These are phyloP conservation scores for Plectranthus barbatus DNA, from an alignment of 257 asterid genomes.

Conservation along the genomic window DNA sequence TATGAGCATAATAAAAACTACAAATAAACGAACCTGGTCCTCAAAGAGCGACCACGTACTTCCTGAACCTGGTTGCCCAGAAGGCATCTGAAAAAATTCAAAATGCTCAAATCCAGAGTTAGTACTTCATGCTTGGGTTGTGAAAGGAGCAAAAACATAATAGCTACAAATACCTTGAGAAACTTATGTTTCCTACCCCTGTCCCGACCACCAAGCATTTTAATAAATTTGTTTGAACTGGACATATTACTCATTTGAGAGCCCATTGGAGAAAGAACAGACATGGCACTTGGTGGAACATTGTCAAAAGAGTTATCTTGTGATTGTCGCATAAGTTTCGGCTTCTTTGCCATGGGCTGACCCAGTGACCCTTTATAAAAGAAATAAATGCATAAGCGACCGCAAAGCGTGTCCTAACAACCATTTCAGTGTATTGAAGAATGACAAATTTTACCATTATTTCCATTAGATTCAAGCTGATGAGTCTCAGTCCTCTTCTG, in stretches of 20 bases:
- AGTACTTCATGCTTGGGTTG: neutral
- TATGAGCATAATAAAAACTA: conserved; percentile 7
- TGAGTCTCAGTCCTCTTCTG: conserved; percentile 60
- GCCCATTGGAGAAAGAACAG: conserved; percentile 80
- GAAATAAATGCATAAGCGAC: conserved; percentile 12
- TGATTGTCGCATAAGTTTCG: conserved; percentile 61
- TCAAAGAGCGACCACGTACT: conserved; percentile 82
- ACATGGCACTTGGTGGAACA: conserved; percentile 44
- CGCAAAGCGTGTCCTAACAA: conserved; percentile 11
- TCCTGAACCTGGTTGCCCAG: conserved; percentile 67
- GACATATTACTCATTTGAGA: conserved; percentile 86
- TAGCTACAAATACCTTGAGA: conserved; percentile 73
- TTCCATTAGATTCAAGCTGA: conserved; percentile 65
- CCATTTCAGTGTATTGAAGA: conserved; percentile 1
- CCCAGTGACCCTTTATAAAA: conserved; percentile 65
- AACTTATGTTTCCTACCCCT: conserved; percentile 71
- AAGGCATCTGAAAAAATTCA: conserved; percentile 47
- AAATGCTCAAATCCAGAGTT: conserved; percentile 22
- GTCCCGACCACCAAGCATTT: conserved; percentile 77
- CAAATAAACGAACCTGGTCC: conserved; percentile 59
- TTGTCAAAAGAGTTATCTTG: conserved; percentile 69
- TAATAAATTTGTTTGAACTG: conserved; percentile 62
- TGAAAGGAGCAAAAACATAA: conserved; percentile 4
- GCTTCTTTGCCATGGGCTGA: conserved; percentile 67
- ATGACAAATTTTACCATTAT: conserved; percentile 42